Evolutionary conservation across 805 yeast species (phyloP).

Genomic region (Scheffersomyces coipomensis): DNA sequence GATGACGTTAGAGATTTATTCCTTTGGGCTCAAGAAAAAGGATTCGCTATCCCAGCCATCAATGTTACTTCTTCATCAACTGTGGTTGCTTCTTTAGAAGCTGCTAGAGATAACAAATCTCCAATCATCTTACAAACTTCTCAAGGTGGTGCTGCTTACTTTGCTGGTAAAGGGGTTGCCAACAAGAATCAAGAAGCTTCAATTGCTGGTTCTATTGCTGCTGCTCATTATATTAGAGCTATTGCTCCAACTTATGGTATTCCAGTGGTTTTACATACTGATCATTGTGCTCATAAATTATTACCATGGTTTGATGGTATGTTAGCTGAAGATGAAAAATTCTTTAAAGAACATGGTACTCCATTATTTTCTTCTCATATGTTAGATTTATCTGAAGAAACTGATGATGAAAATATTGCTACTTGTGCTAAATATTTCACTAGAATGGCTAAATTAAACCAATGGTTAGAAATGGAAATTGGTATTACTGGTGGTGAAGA

Average conservation of each 20-base stretch:
- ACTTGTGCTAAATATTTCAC: constrained; percentile 92
- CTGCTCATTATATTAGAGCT: constrained; percentile 95
- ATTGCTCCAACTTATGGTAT: constrained; percentile 95
- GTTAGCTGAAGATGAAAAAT: constrained; percentile 94
- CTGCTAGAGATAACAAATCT: constrained; percentile 55
- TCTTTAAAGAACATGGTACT: constrained; percentile 81
- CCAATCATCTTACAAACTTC: constrained; percentile 97
- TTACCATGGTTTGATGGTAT: constrained; percentile 99
- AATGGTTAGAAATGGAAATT: constrained; percentile 99
- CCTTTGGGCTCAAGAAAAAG: constrained; percentile 88
- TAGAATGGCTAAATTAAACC: constrained; percentile 91
- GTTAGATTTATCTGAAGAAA: constrained; percentile 96
- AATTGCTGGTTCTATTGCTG: constrained; percentile 92
- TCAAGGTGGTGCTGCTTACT: constrained; percentile 99
- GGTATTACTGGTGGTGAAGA: constrained; percentile 99
- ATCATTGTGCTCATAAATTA: constrained; percentile 98
- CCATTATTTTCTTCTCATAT: constrained; percentile 98
- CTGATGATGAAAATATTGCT: constrained; percentile 92
- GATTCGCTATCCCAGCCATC: constrained; percentile 97
- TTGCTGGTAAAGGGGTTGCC: constrained; percentile 98
- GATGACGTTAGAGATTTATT: constrained; percentile 88
- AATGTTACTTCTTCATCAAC: constrained; percentile 98
- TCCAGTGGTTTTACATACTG: constrained; percentile 96
- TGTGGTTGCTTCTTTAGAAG: constrained; percentile 55
- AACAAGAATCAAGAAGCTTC: constrained; percentile 94